Percentiles rank a stretch among this genome's conserved stretches.
Evolutionary conservation across 179 eudicot genomes (phyloP).

Genomic region (Vitellaria paradoxa): DNA sequence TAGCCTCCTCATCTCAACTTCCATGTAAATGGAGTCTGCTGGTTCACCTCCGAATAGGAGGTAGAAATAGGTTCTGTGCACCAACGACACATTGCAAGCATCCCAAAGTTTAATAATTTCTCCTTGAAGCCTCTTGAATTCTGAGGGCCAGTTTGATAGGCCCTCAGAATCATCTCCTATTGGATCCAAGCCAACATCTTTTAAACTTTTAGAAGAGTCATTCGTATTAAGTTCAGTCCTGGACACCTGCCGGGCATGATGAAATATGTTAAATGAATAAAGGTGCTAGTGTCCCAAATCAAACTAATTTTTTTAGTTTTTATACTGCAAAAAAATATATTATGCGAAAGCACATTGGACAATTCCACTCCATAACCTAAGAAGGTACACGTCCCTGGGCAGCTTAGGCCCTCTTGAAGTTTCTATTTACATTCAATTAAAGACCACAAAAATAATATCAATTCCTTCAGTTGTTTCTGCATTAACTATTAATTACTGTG

Average conservation of each 20-base stretch:
- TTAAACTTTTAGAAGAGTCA: conserved; percentile 34
- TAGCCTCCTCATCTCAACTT: conserved; percentile 85
- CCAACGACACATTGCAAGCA: conserved; percentile 69
- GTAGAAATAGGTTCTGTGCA: conserved; percentile 86
- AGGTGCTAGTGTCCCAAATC: neutral
- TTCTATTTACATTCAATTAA: neutral
- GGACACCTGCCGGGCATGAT: conserved; percentile 29
- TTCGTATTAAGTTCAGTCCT: conserved; percentile 21
- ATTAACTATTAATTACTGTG: neutral
- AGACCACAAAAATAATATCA: neutral
- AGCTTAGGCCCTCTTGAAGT: neutral
- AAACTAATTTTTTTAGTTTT: neutral
- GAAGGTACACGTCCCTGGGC: neutral
- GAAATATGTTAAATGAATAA: neutral
- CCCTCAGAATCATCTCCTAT: conserved; percentile 48
- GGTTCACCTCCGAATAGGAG: conserved; percentile 74
- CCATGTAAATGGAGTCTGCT: conserved; percentile 82
- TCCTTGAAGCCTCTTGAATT: conserved; percentile 63
- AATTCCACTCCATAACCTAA: neutral
- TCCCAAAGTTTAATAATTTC: conserved; percentile 82
- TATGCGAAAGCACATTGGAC: neutral
- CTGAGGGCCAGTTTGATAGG: conserved; percentile 46
- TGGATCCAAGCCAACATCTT: conserved; percentile 73
- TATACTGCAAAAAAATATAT: too few species aligned
- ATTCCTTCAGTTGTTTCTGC: neutral